Evolutionary conservation across 1,284 basidiomycete species (phyloP).

Genomic region (Somion occarium): DNA sequence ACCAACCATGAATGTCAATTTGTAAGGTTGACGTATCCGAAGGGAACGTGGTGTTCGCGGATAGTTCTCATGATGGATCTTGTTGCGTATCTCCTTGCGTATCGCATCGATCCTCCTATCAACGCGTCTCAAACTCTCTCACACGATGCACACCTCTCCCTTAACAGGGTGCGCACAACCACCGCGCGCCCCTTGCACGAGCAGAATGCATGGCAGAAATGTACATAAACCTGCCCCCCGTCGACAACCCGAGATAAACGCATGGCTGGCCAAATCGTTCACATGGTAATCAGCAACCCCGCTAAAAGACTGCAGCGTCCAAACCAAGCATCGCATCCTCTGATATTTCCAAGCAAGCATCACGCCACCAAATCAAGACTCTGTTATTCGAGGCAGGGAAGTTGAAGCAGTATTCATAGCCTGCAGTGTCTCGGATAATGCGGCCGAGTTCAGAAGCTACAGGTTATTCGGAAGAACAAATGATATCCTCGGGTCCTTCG

Average conservation of each 20-base stretch:
- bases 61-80: neutral
- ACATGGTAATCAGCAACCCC: neutral
- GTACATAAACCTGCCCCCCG: neutral
- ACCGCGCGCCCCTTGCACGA: neutral
- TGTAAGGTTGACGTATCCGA: slow-evolving; percentile 10
- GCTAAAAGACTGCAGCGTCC: neutral
- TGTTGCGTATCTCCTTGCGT: neutral
- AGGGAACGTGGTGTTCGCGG: slow-evolving; percentile 10
- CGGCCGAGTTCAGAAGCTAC: too few species aligned
- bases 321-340: neutral
- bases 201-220: neutral
- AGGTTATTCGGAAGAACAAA: too few species aligned
- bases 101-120: slow-evolving; percentile 2
- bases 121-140: neutral
- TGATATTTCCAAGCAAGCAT: neutral
- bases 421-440: too few species aligned
- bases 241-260: neutral
- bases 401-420: neutral
- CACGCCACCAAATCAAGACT: neutral
- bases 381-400: neutral
- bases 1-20: slow-evolving; percentile 4
- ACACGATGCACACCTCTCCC: neutral
- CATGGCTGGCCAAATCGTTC: neutral
- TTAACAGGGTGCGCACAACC: neutral
- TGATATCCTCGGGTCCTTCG: too few species aligned